Conservation (phyloP, 2,329 filamentous ascomycete genomes). For the Xylaria arbuscula region DNA sequence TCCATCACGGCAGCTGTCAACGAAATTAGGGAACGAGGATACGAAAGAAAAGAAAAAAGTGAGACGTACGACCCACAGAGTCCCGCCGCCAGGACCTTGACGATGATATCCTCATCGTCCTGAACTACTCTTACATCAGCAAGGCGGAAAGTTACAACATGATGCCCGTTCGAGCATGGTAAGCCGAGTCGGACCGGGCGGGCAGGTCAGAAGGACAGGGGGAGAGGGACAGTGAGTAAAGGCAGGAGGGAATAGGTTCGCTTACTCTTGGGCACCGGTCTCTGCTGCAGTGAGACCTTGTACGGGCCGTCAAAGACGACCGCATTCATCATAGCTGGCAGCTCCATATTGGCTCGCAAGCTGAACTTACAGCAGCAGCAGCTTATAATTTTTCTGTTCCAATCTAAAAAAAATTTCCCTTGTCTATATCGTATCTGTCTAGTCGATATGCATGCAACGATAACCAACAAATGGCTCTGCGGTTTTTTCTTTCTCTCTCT, state of each 20-base stretch:
- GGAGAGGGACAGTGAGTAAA: constrained; percentile 3
- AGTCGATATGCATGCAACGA: constrained; percentile 20
- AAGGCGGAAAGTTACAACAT: constrained; percentile 3
- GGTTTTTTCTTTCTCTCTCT: background rate
- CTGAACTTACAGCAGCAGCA: constrained; percentile 11
- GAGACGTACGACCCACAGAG: constrained; percentile 83
- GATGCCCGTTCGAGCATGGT: background rate
- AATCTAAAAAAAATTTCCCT: constrained; percentile 10
- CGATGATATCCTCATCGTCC: constrained; percentile 78
- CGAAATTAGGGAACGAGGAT: background rate
- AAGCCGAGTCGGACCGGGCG: constrained; percentile 3
- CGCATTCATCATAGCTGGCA: constrained; percentile 77
- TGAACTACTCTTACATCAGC: constrained; percentile 61
- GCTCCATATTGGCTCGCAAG: constrained; percentile 33
- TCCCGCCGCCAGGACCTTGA: constrained; percentile 85
- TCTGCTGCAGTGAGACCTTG: constrained; percentile 80
- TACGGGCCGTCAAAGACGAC: constrained; percentile 86
- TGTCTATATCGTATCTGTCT: constrained; percentile 10
- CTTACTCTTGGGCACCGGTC: constrained; percentile 76
- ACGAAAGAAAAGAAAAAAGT: constrained; percentile 12
- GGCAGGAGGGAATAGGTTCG: constrained; percentile 19
- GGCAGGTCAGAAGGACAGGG: constrained; percentile 18
- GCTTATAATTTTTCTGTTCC: constrained; percentile 8
- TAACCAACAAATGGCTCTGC: constrained; percentile 18
- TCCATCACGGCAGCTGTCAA: constrained; percentile 9